Percentiles rank a stretch among this genome's conserved stretches.
These are phyloP conservation scores for Epichloe uncinata DNA, from an alignment of 2,329 filamentous ascomycete species.

Conservation along the genomic window DNA sequence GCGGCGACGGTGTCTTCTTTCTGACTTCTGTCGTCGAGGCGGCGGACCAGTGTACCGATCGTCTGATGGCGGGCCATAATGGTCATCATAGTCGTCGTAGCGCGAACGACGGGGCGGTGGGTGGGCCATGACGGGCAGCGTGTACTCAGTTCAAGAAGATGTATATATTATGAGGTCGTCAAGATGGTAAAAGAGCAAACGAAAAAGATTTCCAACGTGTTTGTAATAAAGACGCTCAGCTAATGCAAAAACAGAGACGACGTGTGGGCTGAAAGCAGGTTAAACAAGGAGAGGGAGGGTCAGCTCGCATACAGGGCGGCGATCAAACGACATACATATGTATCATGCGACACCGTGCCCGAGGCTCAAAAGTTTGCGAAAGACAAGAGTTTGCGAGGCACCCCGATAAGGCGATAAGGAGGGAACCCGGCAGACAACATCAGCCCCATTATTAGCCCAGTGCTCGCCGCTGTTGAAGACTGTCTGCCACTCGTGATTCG, in stretches of 20 bases:
- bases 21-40: slow-evolving; percentile 13
- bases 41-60: slow-evolving; percentile 3
- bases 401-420: neutral
- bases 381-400: no score
- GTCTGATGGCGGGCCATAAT: slow-evolving; percentile 5
- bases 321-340: no score
- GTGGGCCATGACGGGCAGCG: slow-evolving; percentile 4
- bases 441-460: neutral
- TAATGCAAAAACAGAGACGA: neutral
- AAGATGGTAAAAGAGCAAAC: neutral
- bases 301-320: no score
- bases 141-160: neutral
- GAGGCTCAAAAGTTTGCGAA: no score
- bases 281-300: no score
- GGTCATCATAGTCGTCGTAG: slow-evolving; percentile 16
- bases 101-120: slow-evolving; percentile 13
- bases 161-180: neutral
- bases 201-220: neutral
- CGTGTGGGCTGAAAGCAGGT: no score
- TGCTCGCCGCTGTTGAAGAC: neutral
- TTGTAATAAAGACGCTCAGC: neutral
- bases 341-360: no score
- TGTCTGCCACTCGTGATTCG: neutral
- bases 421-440: neutral
- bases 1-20: slow-evolving; percentile 9